Evolutionary conservation across 2,329 filamentous ascomycete species (phyloP).

Genomic region (Fusarium pininemorale): DNA sequence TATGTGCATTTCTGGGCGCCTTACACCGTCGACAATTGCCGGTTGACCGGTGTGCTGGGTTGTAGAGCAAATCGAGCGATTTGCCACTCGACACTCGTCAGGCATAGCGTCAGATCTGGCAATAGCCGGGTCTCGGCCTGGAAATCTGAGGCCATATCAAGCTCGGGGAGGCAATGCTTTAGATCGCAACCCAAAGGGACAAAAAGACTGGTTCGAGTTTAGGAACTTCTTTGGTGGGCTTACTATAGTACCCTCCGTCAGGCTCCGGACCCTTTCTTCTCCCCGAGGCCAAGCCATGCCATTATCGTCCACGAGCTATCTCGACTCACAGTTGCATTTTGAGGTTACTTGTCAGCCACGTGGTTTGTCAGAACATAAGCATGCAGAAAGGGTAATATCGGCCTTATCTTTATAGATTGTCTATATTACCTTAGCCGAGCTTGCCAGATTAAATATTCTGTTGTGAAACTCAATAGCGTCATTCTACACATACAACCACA

Average conservation of each 20-base stretch:
- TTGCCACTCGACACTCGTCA: background rate
- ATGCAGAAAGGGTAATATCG: background rate
- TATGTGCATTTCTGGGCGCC: background rate
- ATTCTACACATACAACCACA: background rate
- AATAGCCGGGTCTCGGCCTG: background rate
- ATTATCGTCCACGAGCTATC: background rate
- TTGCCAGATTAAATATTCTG: background rate
- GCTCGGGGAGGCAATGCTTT: background rate
- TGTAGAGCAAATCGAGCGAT: background rate
- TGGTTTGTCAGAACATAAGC: background rate
- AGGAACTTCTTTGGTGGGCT: rapidly evolving
- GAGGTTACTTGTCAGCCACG: background rate
- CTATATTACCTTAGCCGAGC: background rate
- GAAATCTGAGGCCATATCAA: background rate
- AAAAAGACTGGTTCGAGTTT: background rate
- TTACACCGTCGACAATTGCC: background rate
- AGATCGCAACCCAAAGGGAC: background rate
- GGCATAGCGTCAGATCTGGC: background rate
- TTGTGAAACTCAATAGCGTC: background rate
- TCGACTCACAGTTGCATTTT: background rate
- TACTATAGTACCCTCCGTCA: background rate
- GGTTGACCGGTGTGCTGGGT: background rate
- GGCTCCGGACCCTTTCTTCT: background rate
- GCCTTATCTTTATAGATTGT: background rate
- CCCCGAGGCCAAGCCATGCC: background rate